Evolutionary conservation across 2,329 filamentous ascomycete species (phyloP).

Genomic region (Hymenoscyphus infarciens): DNA sequence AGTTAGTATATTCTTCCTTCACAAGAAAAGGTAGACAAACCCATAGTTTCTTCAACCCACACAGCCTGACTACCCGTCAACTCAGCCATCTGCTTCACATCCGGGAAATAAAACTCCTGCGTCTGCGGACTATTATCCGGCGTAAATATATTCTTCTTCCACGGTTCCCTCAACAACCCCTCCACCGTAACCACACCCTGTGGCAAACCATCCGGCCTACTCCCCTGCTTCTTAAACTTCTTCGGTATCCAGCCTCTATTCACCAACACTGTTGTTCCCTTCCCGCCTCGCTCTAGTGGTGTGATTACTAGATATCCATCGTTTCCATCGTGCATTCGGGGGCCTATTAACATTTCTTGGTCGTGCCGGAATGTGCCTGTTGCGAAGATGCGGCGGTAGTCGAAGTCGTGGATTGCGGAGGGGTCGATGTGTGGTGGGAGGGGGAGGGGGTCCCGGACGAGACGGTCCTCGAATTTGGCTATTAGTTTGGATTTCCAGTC

Average conservation of each 20-base stretch:
- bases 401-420: constrained; percentile 79
- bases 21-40: constrained; percentile 45
- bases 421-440: constrained; percentile 81
- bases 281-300: constrained; percentile 70
- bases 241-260: constrained; percentile 91
- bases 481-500: constrained; percentile 93
- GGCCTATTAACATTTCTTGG: constrained; percentile 93
- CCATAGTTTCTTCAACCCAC: constrained; percentile 95
- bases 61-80: constrained; percentile 80
- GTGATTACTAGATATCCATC: constrained; percentile 91
- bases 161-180: constrained; percentile 81
- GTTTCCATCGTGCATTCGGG: constrained; percentile 81
- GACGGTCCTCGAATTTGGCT: constrained; percentile 85
- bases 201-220: constrained; percentile 62
- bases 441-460: constrained; percentile 80
- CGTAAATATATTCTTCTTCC: constrained; percentile 98
- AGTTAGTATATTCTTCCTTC: constrained; percentile 16
- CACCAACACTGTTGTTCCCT: constrained; percentile 71
- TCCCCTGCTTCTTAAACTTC: constrained; percentile 61
- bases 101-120: constrained; percentile 90
- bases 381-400: constrained; percentile 80
- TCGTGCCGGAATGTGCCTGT: constrained; percentile 77
- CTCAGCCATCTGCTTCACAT: constrained; percentile 85
- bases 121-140: constrained; percentile 81
- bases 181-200: constrained; percentile 71